A percentile compares a stretch with the other conserved stretches of the same genome.
These are phyloP conservation scores for Pyrenophora teres DNA, from an alignment of 2,329 filamentous ascomycete genomes.

Conservation along the genomic window DNA sequence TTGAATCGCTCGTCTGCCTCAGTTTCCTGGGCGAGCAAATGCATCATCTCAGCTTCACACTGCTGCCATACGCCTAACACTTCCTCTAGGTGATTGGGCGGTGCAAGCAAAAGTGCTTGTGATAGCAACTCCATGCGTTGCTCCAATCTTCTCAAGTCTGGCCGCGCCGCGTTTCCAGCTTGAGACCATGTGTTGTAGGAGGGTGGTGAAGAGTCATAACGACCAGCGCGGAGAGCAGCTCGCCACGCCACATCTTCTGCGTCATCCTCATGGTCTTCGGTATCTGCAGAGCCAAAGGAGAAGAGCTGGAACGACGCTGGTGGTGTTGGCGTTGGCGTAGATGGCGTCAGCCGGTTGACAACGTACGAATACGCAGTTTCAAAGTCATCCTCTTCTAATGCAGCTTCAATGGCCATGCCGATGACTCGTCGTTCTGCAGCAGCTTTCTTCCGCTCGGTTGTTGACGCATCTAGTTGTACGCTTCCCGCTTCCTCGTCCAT, in stretches of 20 bases:
- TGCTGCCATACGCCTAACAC: slow-evolving; percentile 75
- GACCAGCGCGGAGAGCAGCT: slow-evolving; percentile 77
- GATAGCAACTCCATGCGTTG: slow-evolving; percentile 81
- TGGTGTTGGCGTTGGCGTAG: slow-evolving; percentile 27
- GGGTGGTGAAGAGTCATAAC: slow-evolving; percentile 59
- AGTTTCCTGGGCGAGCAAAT: slow-evolving; percentile 68
- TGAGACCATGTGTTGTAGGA: slow-evolving; percentile 46
- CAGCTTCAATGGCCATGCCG: slow-evolving; percentile 80
- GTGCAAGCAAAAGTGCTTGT: slow-evolving; percentile 74
- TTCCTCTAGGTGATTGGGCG: slow-evolving; percentile 70
- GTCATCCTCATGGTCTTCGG: slow-evolving; percentile 27
- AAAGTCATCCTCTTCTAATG: slow-evolving; percentile 76
- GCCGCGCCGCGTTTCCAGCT: slow-evolving; percentile 56
- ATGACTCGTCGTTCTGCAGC: slow-evolving; percentile 69
- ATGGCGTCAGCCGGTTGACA: slow-evolving; percentile 66
- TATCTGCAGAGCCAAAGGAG: slow-evolving; percentile 33
- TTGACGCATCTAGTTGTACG: slow-evolving; percentile 18
- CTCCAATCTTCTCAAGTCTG: slow-evolving; percentile 69
- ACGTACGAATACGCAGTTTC: slow-evolving; percentile 87
- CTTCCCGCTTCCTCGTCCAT: slow-evolving; percentile 58
- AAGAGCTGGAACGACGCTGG: slow-evolving; percentile 31
- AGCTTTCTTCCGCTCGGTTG: slow-evolving; percentile 40
- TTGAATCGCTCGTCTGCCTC: slow-evolving; percentile 74
- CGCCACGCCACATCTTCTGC: slow-evolving; percentile 76
- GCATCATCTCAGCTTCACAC: slow-evolving; percentile 77